These are phyloP conservation scores for Sclerotinia glacialis DNA, from an alignment of 2,329 filamentous ascomycete genomes.

Conservation along the genomic window DNA sequence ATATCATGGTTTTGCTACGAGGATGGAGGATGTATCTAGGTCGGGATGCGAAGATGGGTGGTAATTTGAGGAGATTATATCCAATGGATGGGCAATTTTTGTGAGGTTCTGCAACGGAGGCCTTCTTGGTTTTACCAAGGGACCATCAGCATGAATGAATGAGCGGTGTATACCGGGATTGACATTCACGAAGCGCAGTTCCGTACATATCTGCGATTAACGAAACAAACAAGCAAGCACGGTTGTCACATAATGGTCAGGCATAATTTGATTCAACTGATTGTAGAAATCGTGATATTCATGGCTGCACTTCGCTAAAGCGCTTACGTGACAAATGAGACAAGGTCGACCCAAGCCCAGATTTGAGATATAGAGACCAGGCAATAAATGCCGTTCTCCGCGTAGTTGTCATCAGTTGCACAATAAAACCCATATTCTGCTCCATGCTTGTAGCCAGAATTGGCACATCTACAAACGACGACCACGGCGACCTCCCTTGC, in stretches of 20 bases:
- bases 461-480: slow-evolving; percentile 79
- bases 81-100: not conserved
- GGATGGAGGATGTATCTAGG: not conserved
- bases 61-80: not conserved
- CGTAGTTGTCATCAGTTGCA: slow-evolving; percentile 66
- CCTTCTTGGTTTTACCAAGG: not conserved
- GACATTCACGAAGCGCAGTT: not conserved
- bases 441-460: slow-evolving; percentile 25
- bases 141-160: not conserved
- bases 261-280: not conserved
- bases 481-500: slow-evolving; percentile 99
- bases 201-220: not conserved
- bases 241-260: not conserved
- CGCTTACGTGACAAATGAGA: slow-evolving; percentile 49
- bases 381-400: slow-evolving; percentile 64
- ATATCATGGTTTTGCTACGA: not conserved
- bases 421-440: slow-evolving; percentile 46
- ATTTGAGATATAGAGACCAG: slow-evolving; percentile 58
- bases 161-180: not conserved
- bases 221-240: not conserved
- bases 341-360: slow-evolving; percentile 28
- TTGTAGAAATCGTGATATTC: slow-evolving; percentile 32
- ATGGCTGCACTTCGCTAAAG: slow-evolving; percentile 36
- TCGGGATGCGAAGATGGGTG: not conserved
- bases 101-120: not conserved